Evolutionary conservation across 306 rosid species (phyloP), one percentile per base, ranked within the genome.

Genomic region (Lathyrus sativus): DNA sequence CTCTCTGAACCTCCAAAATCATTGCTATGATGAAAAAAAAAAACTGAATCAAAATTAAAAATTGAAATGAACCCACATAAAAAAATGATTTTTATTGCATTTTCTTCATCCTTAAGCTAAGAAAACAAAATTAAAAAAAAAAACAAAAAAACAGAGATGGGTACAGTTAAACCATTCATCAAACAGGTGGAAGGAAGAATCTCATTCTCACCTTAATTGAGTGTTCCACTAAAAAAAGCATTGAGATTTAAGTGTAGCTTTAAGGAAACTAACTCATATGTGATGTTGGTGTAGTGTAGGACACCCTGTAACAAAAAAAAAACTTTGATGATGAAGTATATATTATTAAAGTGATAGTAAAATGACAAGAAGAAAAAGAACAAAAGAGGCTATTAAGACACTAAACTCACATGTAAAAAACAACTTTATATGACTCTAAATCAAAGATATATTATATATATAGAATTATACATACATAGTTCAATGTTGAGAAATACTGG

Each of bases 251-350:
- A 73, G 68, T 60, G 76, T 26, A 70, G 62, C 79, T 75, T 79
- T 60, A 42, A 58, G 77, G 74, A 55, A 56, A 22, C 62, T 56
- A 56, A 53, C 10, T 15, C 3, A 53, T 53, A 53, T 56, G 31
- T 6, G 62, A 56, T 56, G 65, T 44, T 62, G 75, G 63, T 69
- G 79, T 8, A 75, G 63, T 69, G 79, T 8, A 13, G 76, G 62
- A 70, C 83, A 86, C 73, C 76, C 78, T 74, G 84, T 31, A 73
- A 70, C 22, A 68, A 67, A 74, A 66, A 15, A 74, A 50, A 49
- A 49, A 75, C 61, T 71, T 77, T 19, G 3, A 2, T 72, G 6
- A 35, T 6, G 2, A 33, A 33, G 7, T 33, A 33, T 33, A 33
- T 33, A 35, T 35, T 35, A 35, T 35, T 35, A 35, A 50, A 66